Evolutionary conservation across 371 early-diverging fungal genomes (phyloP), one percentile per base, ranked within the genome.

Genomic region (Dichotomocladium elegans): DNA sequence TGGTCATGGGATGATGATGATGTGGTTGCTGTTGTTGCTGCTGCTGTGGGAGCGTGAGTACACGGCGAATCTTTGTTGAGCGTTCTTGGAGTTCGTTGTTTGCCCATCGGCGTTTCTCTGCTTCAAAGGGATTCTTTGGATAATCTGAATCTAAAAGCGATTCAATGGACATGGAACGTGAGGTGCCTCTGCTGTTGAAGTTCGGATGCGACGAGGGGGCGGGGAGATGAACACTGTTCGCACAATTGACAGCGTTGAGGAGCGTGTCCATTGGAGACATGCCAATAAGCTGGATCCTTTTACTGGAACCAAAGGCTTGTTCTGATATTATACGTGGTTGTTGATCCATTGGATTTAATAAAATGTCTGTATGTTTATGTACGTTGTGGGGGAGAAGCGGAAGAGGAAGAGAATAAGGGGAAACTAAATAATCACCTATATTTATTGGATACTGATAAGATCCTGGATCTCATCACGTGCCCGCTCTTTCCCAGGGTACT

Each of bases 181-280:
- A 30, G 22, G 21, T 37, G n/a, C n/a, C n/a, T n/a, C n/a, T n/a
- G 12, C 43, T 42, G 51, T 12, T n/a, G 59, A 25, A 17, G 31
- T 21, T 37, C 17, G 17, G n/a, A 21, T 37, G 37, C 0, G 37
- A 30, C 4, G 55, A 37, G 11, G 42, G 34, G 30, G 57, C 58
- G 12, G 70, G 66, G 12, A 64, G 25, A 15, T 65, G 59, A 15
- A 69, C 65, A 15, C 67, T 67, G 35, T 62, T 62, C 25, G 66
- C 76, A 45, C 53, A 50, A 34, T 76, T 68, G 51, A 76, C 68
- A 12, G 69, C 77, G 31, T 53, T 61, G 31, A 76, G 55, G 15
- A 78, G 55, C 1, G 70, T 68, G 46, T 74, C 72, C 78, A 78
- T 72, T 22, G 75, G 67, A 26, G 74, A 68, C 63, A 55, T 41